Evolutionary conservation across 768 basidiomycete genomes (phyloP).

Genomic region (Xerocomus spinulosus): DNA sequence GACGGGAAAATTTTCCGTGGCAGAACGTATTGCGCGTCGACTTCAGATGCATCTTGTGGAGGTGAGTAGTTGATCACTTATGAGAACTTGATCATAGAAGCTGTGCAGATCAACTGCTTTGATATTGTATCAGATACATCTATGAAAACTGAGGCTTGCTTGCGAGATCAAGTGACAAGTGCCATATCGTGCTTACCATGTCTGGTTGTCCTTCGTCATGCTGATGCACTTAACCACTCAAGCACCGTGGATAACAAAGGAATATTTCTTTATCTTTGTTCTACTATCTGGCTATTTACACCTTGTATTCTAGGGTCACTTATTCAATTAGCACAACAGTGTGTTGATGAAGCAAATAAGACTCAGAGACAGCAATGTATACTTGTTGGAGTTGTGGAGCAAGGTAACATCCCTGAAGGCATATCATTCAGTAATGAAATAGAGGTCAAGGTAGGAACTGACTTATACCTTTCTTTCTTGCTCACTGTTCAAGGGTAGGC

Average conservation of each 20-base stretch:
- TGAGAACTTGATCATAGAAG: background rate
- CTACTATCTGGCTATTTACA: background rate
- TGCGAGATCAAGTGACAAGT: conserved; percentile 72
- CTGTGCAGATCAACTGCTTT: conserved; percentile 78
- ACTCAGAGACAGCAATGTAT: conserved; percentile 67
- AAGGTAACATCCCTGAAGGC: conserved; percentile 56
- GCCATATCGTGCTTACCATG: conserved; percentile 80
- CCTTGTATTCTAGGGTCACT: conserved; percentile 44
- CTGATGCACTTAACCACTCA: conserved; percentile 74
- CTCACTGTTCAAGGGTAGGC: conserved; percentile 44
- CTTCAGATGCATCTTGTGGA: conserved; percentile 79
- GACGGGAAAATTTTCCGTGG: conserved; percentile 71
- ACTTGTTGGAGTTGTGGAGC: conserved; percentile 67
- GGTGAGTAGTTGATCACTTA: conserved; percentile 35
- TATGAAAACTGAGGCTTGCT: conserved; percentile 64
- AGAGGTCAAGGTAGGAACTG: conserved; percentile 53
- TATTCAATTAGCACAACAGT: conserved; percentile 56
- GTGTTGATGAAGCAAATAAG: conserved; percentile 55
- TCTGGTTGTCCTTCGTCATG: conserved; percentile 70
- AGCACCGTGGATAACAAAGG: conserved; percentile 56
- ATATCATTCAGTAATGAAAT: conserved; percentile 88
- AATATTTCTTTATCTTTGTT: background rate
- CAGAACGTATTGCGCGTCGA: conserved; percentile 48
- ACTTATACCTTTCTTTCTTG: background rate
- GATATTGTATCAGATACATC: conserved; percentile 76